These are phyloP conservation scores for Trichomonas vaginalis DNA, from an alignment of 208 protist species.

Conservation along the genomic window DNA sequence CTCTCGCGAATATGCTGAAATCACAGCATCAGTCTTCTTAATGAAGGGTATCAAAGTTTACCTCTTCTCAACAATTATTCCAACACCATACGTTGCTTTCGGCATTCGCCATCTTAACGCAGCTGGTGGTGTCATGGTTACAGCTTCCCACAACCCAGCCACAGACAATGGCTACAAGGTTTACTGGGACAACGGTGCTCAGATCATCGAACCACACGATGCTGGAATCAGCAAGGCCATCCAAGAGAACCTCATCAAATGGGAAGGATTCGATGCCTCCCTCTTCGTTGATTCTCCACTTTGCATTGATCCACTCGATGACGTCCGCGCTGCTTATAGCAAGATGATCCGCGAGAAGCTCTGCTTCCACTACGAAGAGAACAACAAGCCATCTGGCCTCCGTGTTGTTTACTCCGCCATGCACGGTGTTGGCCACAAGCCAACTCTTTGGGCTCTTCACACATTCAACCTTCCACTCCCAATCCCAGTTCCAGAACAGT, in stretches of 20 bases:
- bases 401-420: background rate
- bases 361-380: background rate
- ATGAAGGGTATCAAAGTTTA: slow-evolving; percentile 13
- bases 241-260: background rate
- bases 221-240: background rate
- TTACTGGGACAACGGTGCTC: slow-evolving; percentile 11
- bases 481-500: slow-evolving; percentile 7
- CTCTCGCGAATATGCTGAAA: background rate
- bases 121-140: slow-evolving; percentile 17
- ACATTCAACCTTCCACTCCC: background rate
- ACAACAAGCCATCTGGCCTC: background rate
- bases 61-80: background rate
- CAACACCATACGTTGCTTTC: slow-evolving; percentile 9
- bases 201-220: slow-evolving; percentile 18
- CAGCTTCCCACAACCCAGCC: slow-evolving; percentile 2
- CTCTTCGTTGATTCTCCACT: background rate
- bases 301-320: background rate
- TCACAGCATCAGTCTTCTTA: background rate
- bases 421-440: background rate
- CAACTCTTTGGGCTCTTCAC: background rate
- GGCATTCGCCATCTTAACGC: background rate
- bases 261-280: background rate
- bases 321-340: background rate
- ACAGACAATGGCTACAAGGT: slow-evolving; percentile 13
- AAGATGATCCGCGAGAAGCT: background rate